Evolutionary conservation across 2,329 filamentous ascomycete genomes (phyloP).

Genomic region (Penicillium sp.): DNA sequence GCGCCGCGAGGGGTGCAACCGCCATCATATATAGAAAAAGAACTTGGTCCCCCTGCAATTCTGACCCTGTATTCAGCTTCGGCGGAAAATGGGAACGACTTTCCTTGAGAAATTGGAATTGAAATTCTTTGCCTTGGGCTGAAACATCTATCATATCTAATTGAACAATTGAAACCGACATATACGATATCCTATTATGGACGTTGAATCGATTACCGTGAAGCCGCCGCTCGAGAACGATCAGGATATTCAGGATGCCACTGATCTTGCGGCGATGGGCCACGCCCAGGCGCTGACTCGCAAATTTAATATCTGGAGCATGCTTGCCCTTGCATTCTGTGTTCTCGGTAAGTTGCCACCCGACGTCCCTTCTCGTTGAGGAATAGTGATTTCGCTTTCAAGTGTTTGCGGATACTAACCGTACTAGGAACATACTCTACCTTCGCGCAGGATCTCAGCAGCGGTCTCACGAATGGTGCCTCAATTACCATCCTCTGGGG

Average conservation of each 20-base stretch:
- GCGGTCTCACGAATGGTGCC: constrained; percentile 55
- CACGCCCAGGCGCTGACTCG: constrained; percentile 44
- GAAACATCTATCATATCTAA: constrained; percentile 12
- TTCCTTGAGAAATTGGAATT: constrained; percentile 18
- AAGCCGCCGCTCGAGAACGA: constrained; percentile 32
- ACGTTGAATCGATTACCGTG: constrained; percentile 27
- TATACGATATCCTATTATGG: constrained; percentile 19
- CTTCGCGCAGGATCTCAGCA: constrained; percentile 53
- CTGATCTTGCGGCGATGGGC: constrained; percentile 42
- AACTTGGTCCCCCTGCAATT: background rate
- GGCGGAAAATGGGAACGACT: constrained; percentile 28
- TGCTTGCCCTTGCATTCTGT: constrained; percentile 58
- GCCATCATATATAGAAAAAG: constrained; percentile 18
- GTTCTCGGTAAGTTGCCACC: constrained; percentile 43
- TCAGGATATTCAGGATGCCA: constrained; percentile 41
- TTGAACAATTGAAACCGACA: background rate
- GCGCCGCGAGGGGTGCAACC: background rate
- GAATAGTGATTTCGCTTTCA: no score
- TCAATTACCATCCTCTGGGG: constrained; percentile 58
- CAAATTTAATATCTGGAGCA: constrained; percentile 56
- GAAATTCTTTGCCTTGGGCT: constrained; percentile 22
- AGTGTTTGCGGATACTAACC: background rate
- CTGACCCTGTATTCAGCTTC: background rate
- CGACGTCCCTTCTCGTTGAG: background rate
- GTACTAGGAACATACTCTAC: constrained; percentile 53